Evolutionary conservation across 176 grass and related monocot species (phyloP).

Genomic region (Oryza rufipogon): DNA sequence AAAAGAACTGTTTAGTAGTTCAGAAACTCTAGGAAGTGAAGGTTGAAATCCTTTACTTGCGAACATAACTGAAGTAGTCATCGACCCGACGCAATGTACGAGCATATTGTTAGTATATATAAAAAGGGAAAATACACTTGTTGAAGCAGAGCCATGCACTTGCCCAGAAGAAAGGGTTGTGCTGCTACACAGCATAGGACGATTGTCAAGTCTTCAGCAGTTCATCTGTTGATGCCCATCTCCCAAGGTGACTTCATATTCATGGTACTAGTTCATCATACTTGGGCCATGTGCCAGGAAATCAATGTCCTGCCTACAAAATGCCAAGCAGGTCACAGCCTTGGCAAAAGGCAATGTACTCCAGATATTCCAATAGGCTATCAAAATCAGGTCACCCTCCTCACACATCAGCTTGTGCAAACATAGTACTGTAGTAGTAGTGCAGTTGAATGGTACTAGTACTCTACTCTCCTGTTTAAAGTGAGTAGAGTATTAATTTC

Average conservation of each 20-base stretch:
- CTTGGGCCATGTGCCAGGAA: not conserved
- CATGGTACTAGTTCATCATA: not conserved
- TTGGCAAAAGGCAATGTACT: not conserved
- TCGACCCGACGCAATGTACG: too few relatives aligned
- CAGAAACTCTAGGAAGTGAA: too few relatives aligned
- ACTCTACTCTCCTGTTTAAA: not conserved
- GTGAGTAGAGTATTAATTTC: not conserved
- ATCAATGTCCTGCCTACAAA: constrained; percentile 1
- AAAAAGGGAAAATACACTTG: not conserved
- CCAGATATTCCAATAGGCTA: not conserved
- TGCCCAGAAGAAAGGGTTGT: not conserved
- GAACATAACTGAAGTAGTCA: too few relatives aligned
- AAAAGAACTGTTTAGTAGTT: too few relatives aligned
- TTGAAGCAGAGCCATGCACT: not conserved
- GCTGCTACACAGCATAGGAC: not conserved
- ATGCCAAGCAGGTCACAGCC: not conserved
- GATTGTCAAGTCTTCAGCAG: not conserved
- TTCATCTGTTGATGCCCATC: not conserved
- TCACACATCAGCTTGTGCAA: not conserved
- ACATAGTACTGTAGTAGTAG: not conserved
- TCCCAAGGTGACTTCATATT: not conserved
- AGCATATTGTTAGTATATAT: too few relatives aligned
- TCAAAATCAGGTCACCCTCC: constrained; percentile 26
- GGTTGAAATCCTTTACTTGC: too few relatives aligned
- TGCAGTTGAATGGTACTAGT: not conserved